Conservation (phyloP, 2,329 filamentous ascomycete genomes). For the Malbranchea cinnamomea region DNA sequence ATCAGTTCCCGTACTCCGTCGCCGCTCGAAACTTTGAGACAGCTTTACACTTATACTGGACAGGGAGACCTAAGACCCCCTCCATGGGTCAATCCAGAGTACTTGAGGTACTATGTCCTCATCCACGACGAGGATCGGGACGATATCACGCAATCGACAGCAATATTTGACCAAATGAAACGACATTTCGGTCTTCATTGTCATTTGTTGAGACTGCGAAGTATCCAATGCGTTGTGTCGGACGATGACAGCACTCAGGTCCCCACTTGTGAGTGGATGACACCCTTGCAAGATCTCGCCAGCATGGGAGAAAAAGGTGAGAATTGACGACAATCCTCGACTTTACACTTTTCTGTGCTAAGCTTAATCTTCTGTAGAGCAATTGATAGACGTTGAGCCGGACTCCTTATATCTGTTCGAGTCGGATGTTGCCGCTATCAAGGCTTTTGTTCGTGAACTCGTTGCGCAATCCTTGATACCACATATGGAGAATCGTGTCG, state of each 20-base stretch:
- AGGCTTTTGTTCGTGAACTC: conserved; percentile 83
- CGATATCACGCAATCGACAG: conserved; percentile 78
- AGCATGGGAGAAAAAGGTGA: conserved; percentile 52
- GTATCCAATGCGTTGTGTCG: conserved; percentile 68
- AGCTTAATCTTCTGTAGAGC: conserved; percentile 7
- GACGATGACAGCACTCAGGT: conserved; percentile 81
- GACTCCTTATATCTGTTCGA: conserved; percentile 58
- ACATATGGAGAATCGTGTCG: conserved; percentile 84
- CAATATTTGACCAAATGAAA: conserved; percentile 96
- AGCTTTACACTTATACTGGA: conserved; percentile 72
- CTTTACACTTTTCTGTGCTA: conserved; percentile 2
- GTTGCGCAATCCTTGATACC: conserved; percentile 89
- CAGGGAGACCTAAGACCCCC: conserved; percentile 60
- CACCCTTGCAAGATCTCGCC: conserved; percentile 68
- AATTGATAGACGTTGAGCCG: conserved; percentile 9
- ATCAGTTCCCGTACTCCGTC: conserved; percentile 76
- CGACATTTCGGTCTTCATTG: conserved; percentile 94
- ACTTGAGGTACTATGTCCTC: conserved; percentile 86
- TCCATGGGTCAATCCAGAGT: conserved; percentile 79
- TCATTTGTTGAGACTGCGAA: conserved; percentile 74
- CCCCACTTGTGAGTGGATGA: conserved; percentile 75
- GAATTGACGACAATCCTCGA: conserved; percentile 6
- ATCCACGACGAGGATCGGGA: conserved; percentile 94
- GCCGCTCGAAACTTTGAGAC: conserved; percentile 75
- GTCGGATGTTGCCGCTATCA: conserved; percentile 76